Conservation (phyloP, 495 filamentous ascomycete genomes). For the Hypoxylon intermedium region DNA sequence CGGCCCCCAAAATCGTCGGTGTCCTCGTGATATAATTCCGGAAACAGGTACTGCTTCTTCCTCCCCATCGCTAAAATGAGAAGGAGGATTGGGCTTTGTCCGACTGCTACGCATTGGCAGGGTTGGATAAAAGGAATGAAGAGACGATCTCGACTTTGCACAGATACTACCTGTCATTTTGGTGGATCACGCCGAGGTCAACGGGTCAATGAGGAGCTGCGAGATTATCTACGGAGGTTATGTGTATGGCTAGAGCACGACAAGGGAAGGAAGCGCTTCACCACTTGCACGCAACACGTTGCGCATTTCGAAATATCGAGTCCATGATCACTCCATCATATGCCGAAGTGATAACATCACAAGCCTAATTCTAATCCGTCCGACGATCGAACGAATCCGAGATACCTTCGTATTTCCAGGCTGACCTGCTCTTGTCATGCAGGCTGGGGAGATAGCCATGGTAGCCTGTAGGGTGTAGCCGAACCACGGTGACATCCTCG, state of each 20-base stretch:
- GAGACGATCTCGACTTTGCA: neutral
- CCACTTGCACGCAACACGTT: no score
- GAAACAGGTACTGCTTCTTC: neutral
- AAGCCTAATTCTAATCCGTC: neutral
- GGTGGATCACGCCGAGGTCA: neutral
- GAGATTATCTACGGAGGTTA: neutral
- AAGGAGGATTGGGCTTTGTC: neutral
- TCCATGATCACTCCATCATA: no score
- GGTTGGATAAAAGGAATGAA: neutral
- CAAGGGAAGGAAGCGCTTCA: no score
- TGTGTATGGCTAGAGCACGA: neutral
- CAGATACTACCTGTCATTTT: constrained; percentile 27
- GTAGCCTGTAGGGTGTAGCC: constrained; percentile 57
- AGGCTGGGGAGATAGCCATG: constrained; percentile 58
- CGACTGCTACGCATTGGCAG: neutral
- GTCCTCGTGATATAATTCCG: neutral
- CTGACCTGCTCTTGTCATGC: constrained; percentile 58
- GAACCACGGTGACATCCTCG: constrained; percentile 61
- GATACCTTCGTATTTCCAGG: neutral
- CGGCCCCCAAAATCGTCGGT: neutral
- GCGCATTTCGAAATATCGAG: no score
- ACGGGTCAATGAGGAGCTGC: neutral
- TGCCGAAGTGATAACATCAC: no score
- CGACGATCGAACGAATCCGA: neutral
- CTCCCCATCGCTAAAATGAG: neutral